Conservation (phyloP, 192 early-diverging fungal species). For the Coemansia sp. region DNA sequence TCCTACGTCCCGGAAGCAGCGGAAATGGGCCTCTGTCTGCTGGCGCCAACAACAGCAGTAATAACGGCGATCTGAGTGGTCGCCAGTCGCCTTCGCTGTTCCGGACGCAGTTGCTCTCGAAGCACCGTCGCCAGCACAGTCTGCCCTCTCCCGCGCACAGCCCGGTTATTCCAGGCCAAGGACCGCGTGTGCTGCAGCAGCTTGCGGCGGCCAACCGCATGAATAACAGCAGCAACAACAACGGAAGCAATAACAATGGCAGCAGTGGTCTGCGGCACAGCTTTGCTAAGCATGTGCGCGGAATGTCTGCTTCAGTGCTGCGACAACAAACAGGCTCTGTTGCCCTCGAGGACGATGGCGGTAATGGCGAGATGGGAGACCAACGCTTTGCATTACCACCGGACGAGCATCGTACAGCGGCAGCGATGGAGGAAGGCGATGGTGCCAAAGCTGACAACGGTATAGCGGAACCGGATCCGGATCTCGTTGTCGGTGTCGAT, state of each 20-base stretch:
- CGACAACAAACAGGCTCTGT: conserved; percentile 4
- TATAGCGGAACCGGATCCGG: conserved; percentile 14
- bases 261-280: not conserved
- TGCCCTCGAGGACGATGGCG: not conserved
- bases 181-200: conserved; percentile 35
- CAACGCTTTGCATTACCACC: too few relatives aligned
- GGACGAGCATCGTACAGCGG: too few relatives aligned
- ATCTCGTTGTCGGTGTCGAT: conserved; percentile 15
- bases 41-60: not conserved
- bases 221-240: conserved; percentile 1
- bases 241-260: not conserved
- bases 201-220: conserved; percentile 40
- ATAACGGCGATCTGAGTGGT: not conserved
- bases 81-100: conserved; percentile 27
- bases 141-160: conserved; percentile 27
- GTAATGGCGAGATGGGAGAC: too few relatives aligned
- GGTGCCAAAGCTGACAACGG: too few relatives aligned
- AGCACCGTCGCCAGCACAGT: conserved; percentile 49
- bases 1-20: conserved; percentile 10
- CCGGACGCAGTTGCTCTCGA: conserved; percentile 12
- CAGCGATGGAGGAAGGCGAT: too few relatives aligned
- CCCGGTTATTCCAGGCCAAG: not conserved
- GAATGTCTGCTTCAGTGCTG: conserved; percentile 29
- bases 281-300: conserved; percentile 25
- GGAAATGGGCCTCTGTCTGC: not conserved